Evolutionary conservation across 768 basidiomycete genomes (phyloP), one percentile per base, ranked within the genome.

Genomic region (Suillus subalutaceus): DNA sequence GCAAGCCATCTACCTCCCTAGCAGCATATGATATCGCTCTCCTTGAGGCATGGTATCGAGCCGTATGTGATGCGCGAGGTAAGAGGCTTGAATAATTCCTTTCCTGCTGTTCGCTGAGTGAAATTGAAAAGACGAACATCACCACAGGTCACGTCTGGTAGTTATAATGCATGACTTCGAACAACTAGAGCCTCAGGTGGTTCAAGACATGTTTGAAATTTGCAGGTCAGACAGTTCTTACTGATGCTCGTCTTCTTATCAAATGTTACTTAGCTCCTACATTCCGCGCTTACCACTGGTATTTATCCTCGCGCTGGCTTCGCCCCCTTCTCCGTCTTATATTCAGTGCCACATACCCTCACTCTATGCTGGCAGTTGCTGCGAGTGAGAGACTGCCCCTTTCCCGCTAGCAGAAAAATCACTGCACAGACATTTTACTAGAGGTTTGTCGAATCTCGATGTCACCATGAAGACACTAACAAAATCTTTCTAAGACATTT

Each of bases 121-220:
- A n/a, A 26, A 61, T 61, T 56, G n/a, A 32, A 40, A 26, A 43
- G 50, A 67, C 60, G 56, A 59, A 48, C 63, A 71, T 67, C 67
- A 72, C 13, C 20, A 67, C 1, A 66, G 69, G 6, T 75, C 71
- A 13, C 83, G 81, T 44, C 81, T 93, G 4, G 81, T 88, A 30
- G 79, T 90, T 10, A 71, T 93, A 15, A 71, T 93, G 26, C 90
- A 92, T 64, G 88, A 91, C 64, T 92, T 94, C 68, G 92, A 93
- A 71, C 86, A 88, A 71, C 85, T 91, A 59, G 90, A 91, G 64
- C 77, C 85, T 0, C 63, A 68, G 2, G 82, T 93, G 3, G 74
- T 93, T 58, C 86, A 89, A 70, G 91, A 93, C 70, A 71, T 92
- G 20, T 85, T 92, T 50, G 83, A 89, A 63, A 88, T 93, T 43